Evolutionary conservation across 2,329 filamentous ascomycete genomes (phyloP).

Genomic region (Arthrobotrys sphaeroides): DNA sequence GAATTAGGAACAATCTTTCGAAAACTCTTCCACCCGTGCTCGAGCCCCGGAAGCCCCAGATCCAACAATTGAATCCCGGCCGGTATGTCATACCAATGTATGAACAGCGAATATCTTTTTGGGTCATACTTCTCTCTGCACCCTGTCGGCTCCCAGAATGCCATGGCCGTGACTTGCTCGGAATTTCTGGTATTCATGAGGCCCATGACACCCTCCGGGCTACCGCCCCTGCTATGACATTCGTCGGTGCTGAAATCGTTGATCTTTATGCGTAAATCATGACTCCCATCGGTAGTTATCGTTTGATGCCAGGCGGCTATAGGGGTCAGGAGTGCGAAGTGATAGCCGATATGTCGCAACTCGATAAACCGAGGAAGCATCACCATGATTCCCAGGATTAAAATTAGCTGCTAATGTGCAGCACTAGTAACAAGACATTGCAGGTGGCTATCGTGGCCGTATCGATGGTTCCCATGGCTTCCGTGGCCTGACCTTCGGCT

Average conservation of each 20-base stretch:
- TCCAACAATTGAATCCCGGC: constrained; percentile 25
- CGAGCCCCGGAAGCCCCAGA: constrained; percentile 18
- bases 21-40: constrained; percentile 35
- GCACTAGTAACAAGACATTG: too few relatives aligned
- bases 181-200: constrained; percentile 27
- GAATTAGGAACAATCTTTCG: constrained; percentile 18
- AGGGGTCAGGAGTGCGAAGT: neutral
- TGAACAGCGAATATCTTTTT: constrained; percentile 20
- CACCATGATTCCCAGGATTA: too few relatives aligned
- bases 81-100: constrained; percentile 25
- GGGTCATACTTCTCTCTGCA: constrained; percentile 13
- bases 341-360: neutral
- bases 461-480: neutral
- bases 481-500: neutral
- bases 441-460: neutral
- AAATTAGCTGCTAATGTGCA: too few relatives aligned
- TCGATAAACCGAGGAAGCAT: neutral
- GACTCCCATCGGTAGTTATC: constrained; percentile 4
- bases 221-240: constrained; percentile 1
- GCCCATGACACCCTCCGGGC: constrained; percentile 21
- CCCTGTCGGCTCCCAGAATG: neutral
- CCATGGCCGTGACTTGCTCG: constrained; percentile 11
- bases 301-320: constrained; percentile 26
- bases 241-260: neutral
- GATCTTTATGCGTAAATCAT: neutral